A percentile compares a stretch with the other conserved stretches of the same genome.
phyloP scores from a whole-genome alignment of 2,329 filamentous ascomycete genomes.

The Arthrinium puccinioides region DNA sequence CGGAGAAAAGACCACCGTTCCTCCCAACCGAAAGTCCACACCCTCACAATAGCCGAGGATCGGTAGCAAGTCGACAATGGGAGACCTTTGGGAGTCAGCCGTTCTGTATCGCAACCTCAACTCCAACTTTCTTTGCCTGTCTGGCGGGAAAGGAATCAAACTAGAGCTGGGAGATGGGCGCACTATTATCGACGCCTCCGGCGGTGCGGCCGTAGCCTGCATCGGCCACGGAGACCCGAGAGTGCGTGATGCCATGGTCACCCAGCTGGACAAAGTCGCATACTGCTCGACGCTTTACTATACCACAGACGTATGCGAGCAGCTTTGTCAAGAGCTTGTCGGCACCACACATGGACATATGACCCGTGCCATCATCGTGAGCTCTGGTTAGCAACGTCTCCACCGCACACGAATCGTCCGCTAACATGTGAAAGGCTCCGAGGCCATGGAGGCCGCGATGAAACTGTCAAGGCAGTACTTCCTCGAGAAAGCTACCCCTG shows the following conservation, averaged over 20 bases:
- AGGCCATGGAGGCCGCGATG: conserved; percentile 55
- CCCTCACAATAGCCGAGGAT: no score
- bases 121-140: conserved; percentile 23
- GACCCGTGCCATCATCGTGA: conserved; percentile 26
- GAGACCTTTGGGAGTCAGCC: conserved; percentile 18
- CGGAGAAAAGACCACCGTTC: not conserved
- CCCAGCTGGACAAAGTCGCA: conserved; percentile 31
- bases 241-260: conserved; percentile 31
- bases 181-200: conserved; percentile 35
- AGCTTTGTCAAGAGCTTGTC: conserved; percentile 24
- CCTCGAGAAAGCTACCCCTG: conserved; percentile 41
- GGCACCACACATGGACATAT: conserved; percentile 23
- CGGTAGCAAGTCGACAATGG: conserved; percentile 3
- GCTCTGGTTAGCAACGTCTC: conserved; percentile 20
- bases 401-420: not conserved
- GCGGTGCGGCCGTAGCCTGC: conserved; percentile 38
- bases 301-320: conserved; percentile 30
- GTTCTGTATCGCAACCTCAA: conserved; percentile 31
- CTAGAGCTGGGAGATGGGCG: conserved; percentile 32
- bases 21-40: not conserved
- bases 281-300: conserved; percentile 37
- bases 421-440: conserved; percentile 39
- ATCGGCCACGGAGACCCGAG: conserved; percentile 35
- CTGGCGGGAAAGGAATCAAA: conserved; percentile 27
- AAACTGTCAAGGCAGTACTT: conserved; percentile 57